Evolutionary conservation across 306 rosid species (phyloP), one percentile per base, ranked within the genome.

Genomic region (Quercus suber): DNA sequence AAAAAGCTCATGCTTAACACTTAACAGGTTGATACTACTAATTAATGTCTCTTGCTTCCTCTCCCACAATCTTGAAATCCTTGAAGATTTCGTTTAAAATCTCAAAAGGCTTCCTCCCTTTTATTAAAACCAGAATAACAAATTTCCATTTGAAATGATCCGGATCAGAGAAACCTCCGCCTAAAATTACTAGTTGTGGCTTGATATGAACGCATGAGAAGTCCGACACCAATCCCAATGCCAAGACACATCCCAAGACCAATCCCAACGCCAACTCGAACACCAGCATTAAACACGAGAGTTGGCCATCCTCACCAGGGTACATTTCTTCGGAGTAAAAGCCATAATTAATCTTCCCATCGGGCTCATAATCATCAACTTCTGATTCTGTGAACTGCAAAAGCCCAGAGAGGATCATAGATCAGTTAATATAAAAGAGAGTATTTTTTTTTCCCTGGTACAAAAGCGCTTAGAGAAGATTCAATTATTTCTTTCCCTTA

Each of bases 221-320:
- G 77, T 72, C 97, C 98, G 53, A 90, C 98, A 14, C 98, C 98
- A 5, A 93, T 81, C 33, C 98, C 98, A 27, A 93, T 60, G 59
- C 98, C 98, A 9, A 93, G 90, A 35, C 98, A 93, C 97, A 93
- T 89, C 71, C 98, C 97, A 78, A 93, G 98, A 67, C 98, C 92
- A 73, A 93, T 90, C 23, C 98, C 98, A 76, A 93, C 98, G 43
- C 98, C 98, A 73, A 91, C 98, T 84, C 98, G 89, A 78, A 93
- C 98, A 59, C 98, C 98, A 9, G 97, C 97, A 86, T 93, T 91
- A 79, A 93, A 91, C 98, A 91, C 2, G 98, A 73, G 41, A 93
- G 97, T 60, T 93, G 98, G 37, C 98, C 95, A 6, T 90, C 98
- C 79, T 91, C 98, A 1, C 91, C 94, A 0, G 73, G 55, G 73